Evolutionary conservation across 2,329 filamentous ascomycete species (phyloP), one percentile per base, ranked within the genome.

Genomic region (Pestalotiopsis sp.): DNA sequence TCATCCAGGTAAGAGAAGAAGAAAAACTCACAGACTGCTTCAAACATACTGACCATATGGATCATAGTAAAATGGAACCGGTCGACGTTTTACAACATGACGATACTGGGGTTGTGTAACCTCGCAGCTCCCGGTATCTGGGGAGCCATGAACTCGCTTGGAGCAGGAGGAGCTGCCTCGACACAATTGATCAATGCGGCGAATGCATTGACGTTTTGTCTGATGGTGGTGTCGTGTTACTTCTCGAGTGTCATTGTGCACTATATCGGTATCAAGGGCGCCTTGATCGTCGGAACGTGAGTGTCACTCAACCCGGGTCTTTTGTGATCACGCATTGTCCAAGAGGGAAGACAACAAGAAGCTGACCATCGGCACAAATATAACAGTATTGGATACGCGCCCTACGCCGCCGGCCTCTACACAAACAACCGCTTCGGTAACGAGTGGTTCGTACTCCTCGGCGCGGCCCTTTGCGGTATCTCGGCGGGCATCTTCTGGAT

Each of bases 401-500:
- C 90, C 0, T 94, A 87, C 71, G 90, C 91, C 0, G 92, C 91
- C 0, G 91, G 90, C 0, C 80, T 93, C 0, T 93, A 93, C 77
- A 88, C 86, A 3, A 92, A 93, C 78, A 93, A 93, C 75, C 85
- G 91, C 0, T 93, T 86, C 73, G 90, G 90, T 1, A 88, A 81
- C 0, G 86, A 90, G 71, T 94, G 92, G 92, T 84, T 93, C 11
- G 85, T 90, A 0, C 83, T 93, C 0, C 78, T 93, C 9, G 92
- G 91, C 0, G 90, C 90, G 0, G 90, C 90, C 0, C 81, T 91
- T 0, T 93, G 91, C 71, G 91, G 91, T 20, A 84, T 93, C 39
- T 90, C 89, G 0, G 91, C 92, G 0, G 92, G 92, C 0, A 83
- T 93, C 0, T 93, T 93, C 78, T 94, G 92, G 92, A 90, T 90